Conservation (phyloP, 352 stramenopile species). For the Pythium grandisporangium region DNA sequence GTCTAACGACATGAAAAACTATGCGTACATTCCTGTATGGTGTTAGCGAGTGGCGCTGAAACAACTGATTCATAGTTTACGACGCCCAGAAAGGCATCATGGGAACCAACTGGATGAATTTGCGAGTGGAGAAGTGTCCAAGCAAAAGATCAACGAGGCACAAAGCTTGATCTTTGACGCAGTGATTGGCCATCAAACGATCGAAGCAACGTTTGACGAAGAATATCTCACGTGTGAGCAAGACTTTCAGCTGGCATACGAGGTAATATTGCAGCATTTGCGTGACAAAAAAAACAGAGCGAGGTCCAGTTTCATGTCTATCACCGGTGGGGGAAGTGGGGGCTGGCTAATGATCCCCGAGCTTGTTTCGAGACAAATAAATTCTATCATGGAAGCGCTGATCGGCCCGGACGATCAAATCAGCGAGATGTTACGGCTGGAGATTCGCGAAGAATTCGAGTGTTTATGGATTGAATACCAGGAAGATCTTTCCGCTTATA, state of each 20-base stretch:
- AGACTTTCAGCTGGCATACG: constrained; percentile 23
- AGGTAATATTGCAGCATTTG: constrained; percentile 19
- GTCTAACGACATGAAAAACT: too few relatives aligned
- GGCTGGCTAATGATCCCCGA: neutral
- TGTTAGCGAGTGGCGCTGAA: constrained; percentile 44
- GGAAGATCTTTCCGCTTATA: constrained; percentile 22
- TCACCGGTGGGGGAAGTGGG: too few relatives aligned
- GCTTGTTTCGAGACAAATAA: neutral
- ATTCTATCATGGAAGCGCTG: constrained; percentile 5
- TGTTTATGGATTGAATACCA: constrained; percentile 12
- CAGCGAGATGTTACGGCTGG: constrained; percentile 39
- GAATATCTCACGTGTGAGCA: constrained; percentile 29
- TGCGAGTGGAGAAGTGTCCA: too few relatives aligned
- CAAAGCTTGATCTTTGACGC: constrained; percentile 58
- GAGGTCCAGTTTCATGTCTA: too few relatives aligned
- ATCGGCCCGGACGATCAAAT: constrained; percentile 10
- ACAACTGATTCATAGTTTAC: too few relatives aligned
- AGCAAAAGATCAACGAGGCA: too few relatives aligned
- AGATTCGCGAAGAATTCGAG: constrained; percentile 25
- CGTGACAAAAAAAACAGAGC: neutral
- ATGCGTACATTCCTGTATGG: too few relatives aligned
- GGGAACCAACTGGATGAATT: too few relatives aligned
- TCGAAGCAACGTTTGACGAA: constrained; percentile 46
- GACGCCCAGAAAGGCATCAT: too few relatives aligned
- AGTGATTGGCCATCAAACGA: constrained; percentile 60